These are phyloP conservation scores for Aristolochia contorta DNA, from an alignment of 164 flowering plant species.

Conservation along the genomic window DNA sequence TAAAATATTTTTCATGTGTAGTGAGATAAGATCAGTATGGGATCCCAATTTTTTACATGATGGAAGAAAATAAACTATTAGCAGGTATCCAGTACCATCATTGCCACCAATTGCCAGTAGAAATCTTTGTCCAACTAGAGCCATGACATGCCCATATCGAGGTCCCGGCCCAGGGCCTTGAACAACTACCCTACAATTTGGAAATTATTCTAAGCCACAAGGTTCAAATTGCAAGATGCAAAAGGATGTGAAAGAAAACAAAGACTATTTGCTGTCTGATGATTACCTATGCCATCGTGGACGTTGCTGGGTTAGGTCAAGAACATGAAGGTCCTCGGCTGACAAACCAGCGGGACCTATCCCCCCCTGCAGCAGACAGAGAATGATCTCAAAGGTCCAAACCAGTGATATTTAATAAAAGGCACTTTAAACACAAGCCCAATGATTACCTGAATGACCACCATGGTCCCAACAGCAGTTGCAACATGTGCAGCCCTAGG, in stretches of 20 bases:
- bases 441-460: slow-evolving; percentile 82
- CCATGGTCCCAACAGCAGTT: slow-evolving; percentile 99
- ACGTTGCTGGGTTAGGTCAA: slow-evolving; percentile 91
- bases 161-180: slow-evolving; percentile 99
- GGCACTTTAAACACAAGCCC: neutral
- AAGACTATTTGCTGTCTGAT: neutral
- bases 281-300: slow-evolving; percentile 97
- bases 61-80: neutral
- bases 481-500: slow-evolving; percentile 99
- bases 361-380: slow-evolving; percentile 59
- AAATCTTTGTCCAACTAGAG: slow-evolving; percentile 96
- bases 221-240: too few relatives aligned
- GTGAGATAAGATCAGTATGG: neutral
- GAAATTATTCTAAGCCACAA: slow-evolving; percentile 3
- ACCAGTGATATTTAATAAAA: neutral
- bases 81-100: slow-evolving; percentile 49
- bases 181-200: slow-evolving; percentile 68
- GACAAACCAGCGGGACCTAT: slow-evolving; percentile 99
- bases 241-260: neutral
- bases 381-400: neutral
- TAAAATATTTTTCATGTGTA: neutral
- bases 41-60: neutral
- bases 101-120: slow-evolving; percentile 98
- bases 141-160: slow-evolving; percentile 99
- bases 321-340: slow-evolving; percentile 99